phyloP scores from a whole-genome alignment of 2,329 filamentous ascomycete species.

The Botrytis tulipae region DNA sequence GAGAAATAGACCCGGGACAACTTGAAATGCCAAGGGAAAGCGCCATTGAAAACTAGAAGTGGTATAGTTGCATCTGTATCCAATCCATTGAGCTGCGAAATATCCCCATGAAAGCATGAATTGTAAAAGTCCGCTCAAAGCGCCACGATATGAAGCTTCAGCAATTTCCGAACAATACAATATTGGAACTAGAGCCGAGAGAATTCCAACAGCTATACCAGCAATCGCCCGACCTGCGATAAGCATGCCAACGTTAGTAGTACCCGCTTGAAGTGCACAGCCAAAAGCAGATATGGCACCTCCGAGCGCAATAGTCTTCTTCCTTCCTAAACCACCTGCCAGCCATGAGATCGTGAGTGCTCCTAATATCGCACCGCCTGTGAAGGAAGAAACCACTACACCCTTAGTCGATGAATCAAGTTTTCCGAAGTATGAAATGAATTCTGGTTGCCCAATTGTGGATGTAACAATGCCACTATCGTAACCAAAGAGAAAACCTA shows the following conservation, averaged over 20 bases:
- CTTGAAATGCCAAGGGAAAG: constrained; percentile 72
- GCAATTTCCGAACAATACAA: constrained; percentile 68
- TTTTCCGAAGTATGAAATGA: neutral
- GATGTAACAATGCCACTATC: neutral
- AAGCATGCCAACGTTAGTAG: constrained; percentile 56
- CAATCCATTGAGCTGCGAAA: constrained; percentile 66
- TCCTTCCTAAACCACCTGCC: constrained; percentile 42
- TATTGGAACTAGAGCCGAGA: constrained; percentile 76
- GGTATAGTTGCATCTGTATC: constrained; percentile 63
- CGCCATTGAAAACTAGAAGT: constrained; percentile 72
- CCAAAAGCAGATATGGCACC: constrained; percentile 25
- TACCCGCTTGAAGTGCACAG: constrained; percentile 40
- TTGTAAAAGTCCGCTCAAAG: constrained; percentile 68
- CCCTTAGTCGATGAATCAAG: neutral
- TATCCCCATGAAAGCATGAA: constrained; percentile 63
- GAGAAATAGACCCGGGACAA: constrained; percentile 57
- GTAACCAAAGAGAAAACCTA: neutral
- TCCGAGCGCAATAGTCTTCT: constrained; percentile 29
- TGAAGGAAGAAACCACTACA: constrained; percentile 56
- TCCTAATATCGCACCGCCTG: constrained; percentile 74
- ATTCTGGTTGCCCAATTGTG: neutral
- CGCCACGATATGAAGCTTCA: constrained; percentile 65
- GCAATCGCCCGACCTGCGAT: constrained; percentile 67
- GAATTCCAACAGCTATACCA: constrained; percentile 76
- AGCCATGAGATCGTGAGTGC: constrained; percentile 43